These are phyloP conservation scores for Coemansia sp. DNA, from an alignment of 192 early-diverging fungal genomes.

Conservation along the genomic window DNA sequence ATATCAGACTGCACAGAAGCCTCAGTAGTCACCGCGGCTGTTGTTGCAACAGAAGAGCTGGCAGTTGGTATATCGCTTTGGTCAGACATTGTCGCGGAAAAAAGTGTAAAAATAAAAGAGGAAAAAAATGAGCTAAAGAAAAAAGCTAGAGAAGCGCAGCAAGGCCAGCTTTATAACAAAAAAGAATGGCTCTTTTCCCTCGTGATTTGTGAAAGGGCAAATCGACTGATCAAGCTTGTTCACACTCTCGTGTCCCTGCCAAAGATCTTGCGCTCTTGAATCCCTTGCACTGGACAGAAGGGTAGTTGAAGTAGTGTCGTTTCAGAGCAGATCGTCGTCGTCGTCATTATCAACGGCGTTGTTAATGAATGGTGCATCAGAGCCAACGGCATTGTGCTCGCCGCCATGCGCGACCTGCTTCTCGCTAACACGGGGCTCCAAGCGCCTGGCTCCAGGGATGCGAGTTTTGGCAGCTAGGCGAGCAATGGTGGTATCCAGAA, in stretches of 20 bases:
- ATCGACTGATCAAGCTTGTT: not conserved
- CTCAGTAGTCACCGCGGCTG: not conserved
- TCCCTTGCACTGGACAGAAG: not conserved
- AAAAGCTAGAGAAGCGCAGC: not conserved
- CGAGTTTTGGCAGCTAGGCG: slow-evolving; percentile 33
- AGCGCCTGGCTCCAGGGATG: slow-evolving; percentile 29
- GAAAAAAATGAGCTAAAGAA: not conserved
- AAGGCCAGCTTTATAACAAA: not conserved
- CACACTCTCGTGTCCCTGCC: not conserved
- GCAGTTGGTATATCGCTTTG: slow-evolving; percentile 8
- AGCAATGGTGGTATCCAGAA: slow-evolving; percentile 33
- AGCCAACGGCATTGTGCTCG: not conserved
- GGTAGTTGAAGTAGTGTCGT: not conserved
- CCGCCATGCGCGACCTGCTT: not conserved
- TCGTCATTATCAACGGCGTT: slow-evolving; percentile 14
- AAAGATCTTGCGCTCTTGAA: not conserved
- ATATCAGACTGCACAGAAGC: not conserved
- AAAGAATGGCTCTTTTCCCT: not conserved
- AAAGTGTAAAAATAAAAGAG: not conserved
- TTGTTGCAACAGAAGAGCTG: slow-evolving; percentile 7
- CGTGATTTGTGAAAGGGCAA: not conserved
- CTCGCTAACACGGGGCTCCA: not conserved
- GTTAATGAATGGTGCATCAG: not conserved
- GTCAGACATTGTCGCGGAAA: slow-evolving; percentile 19
- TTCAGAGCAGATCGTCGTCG: slow-evolving; percentile 36